A percentile compares a stretch with the other conserved stretches of the same genome.
Evolutionary conservation across 1,284 basidiomycete species (phyloP).

Genomic region (Caloboletus firmus): DNA sequence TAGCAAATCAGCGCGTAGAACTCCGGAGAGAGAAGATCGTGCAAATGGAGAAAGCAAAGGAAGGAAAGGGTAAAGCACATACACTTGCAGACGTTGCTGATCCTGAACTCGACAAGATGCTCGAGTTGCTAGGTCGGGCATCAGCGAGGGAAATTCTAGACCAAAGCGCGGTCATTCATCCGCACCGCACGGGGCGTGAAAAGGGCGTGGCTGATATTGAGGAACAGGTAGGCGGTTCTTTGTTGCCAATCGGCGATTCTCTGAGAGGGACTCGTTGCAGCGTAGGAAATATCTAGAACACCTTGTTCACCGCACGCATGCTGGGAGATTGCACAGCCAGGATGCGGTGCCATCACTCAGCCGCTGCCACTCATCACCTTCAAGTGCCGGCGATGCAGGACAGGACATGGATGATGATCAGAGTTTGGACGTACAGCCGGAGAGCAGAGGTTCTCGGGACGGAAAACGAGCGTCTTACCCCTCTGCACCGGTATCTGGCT

Average conservation of each 20-base stretch:
- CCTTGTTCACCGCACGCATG: conserved; percentile 63
- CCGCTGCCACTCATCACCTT: conserved; percentile 8
- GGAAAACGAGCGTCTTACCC: conserved; percentile 27
- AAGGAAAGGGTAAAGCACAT: conserved; percentile 48
- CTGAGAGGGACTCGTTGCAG: conserved; percentile 37
- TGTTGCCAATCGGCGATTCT: neutral
- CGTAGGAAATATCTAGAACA: conserved; percentile 70
- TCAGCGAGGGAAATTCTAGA: conserved; percentile 63
- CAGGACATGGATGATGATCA: neutral
- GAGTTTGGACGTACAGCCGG: neutral
- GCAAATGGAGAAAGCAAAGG: conserved; percentile 60
- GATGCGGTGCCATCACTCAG: conserved; percentile 47
- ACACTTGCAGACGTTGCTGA: conserved; percentile 29
- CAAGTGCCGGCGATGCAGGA: neutral
- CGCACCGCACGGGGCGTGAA: conserved; percentile 57
- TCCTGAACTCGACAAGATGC: conserved; percentile 66
- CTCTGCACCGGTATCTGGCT: neutral
- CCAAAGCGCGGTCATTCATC: conserved; percentile 67
- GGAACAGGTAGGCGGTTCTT: conserved; percentile 51
- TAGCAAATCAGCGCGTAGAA: conserved; percentile 85
- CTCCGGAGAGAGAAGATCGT: conserved; percentile 65
- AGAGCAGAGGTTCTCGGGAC: conserved; percentile 14
- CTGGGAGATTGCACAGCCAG: conserved; percentile 68
- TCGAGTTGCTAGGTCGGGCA: conserved; percentile 72
- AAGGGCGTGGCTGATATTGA: conserved; percentile 46